Evolutionary conservation across 148 eudicot genomes (phyloP).

Genomic region (Diospyros lotus): DNA sequence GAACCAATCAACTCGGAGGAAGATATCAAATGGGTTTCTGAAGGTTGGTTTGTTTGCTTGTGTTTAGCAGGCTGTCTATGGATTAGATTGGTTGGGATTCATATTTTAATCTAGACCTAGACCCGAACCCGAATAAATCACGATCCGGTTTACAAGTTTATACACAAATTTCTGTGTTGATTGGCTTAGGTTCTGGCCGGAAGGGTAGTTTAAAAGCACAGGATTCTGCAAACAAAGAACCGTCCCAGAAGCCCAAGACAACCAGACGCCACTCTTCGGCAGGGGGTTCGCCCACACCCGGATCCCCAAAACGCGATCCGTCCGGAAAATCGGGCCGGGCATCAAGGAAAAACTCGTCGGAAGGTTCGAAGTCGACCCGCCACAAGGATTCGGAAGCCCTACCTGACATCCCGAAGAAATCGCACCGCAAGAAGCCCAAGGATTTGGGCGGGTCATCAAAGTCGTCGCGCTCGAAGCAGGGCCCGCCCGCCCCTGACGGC

Average conservation of each 20-base stretch:
- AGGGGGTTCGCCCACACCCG: conserved; percentile 6
- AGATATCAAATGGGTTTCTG: conserved; percentile 18
- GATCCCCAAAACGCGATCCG: conserved; percentile 26
- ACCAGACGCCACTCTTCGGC: conserved; percentile 18
- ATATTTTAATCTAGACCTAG: not conserved
- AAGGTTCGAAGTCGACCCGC: conserved; percentile 22
- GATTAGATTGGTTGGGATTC: no score
- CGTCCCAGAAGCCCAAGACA: conserved; percentile 9
- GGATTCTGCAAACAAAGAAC: not conserved
- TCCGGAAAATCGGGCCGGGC: conserved; percentile 29
- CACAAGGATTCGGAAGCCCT: conserved; percentile 19
- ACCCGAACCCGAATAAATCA: no score
- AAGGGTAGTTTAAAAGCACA: not conserved
- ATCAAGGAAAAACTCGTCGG: conserved; percentile 28
- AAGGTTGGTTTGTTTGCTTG: conserved; percentile 19
- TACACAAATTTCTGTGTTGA: not conserved
- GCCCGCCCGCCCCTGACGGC: not conserved
- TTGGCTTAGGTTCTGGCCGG: conserved; percentile 12
- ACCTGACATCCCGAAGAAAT: conserved; percentile 59
- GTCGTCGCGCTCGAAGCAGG: conserved; percentile 20
- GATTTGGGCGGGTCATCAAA: conserved; percentile 33
- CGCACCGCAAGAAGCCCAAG: conserved; percentile 56
- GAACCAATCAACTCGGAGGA: conserved; percentile 8
- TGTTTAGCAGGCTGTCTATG: no score
- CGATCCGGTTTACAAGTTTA: not conserved